Evolutionary conservation across 2,329 filamentous ascomycete genomes (phyloP), one percentile per base, ranked within the genome.

Genomic region (Penicillium sp.): DNA sequence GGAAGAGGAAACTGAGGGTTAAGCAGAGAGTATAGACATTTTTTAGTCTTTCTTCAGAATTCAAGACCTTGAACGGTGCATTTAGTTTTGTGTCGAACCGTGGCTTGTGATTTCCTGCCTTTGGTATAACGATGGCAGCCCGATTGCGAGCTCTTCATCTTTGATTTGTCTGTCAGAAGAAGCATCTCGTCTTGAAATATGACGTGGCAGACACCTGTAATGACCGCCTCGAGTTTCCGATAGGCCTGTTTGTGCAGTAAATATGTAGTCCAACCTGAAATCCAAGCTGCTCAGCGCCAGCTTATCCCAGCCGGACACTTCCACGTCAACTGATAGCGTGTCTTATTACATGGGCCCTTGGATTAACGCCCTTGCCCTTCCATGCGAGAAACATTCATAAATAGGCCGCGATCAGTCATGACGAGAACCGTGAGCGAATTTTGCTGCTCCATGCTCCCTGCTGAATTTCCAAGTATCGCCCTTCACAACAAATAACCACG

Each of bases 1-100:
- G 82, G 84, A 86, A 63, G 72, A 93, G 70, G 85, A 85, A 62
- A 74, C 83, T 14, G 86, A 91, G 69, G 86, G 72, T 61, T 76
- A 76, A 59, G 20, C 23, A 77, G 77, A 2, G 60, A 68, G 70
- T 57, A 73, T 71, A 47, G 45, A 55, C 43, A 70, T 69, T 8
- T 55, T 47, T 38, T 43, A 71, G 64, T 57, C 47, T 60, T 65
- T 64, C 57, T 60, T 59, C 60, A 63, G 64, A 64, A 61, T 63
- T 63, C 56, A 60, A 61, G 66, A 68, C 64, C 60, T 65, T 68
- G 66, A 70, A 65, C 60, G 60, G 52, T 60, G 58, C 59, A 58
- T 59, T n/a, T 57, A 60, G 46, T 51, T 61, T 12, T 5, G 24
- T 53, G 28, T 23, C 21, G 9, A 26, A 47, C 12, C 16, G 24